These are phyloP conservation scores for Globisporangium mamillatum DNA, from an alignment of 352 stramenopile species.

Conservation along the genomic window DNA sequence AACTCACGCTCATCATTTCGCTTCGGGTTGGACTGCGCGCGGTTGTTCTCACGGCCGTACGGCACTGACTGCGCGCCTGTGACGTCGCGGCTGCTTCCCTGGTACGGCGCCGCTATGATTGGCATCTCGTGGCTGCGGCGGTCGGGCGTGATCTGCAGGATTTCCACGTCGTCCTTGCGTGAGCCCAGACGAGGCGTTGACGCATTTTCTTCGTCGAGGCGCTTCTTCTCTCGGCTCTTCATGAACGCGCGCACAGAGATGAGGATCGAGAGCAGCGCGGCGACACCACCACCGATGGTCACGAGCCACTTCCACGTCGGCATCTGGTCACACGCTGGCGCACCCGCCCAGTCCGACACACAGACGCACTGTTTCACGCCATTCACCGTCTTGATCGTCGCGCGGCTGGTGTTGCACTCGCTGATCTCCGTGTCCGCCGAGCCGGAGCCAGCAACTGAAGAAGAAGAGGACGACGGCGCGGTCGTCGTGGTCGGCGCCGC, in stretches of 20 bases:
- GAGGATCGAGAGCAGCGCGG: conserved; percentile 55
- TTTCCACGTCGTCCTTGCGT: conserved; percentile 23
- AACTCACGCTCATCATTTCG: conserved; percentile 22
- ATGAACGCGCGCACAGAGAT: conserved; percentile 53
- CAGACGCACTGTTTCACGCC: conserved; percentile 48
- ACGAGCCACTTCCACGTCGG: conserved; percentile 65
- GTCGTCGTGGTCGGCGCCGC: conserved; percentile 6
- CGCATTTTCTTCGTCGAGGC: conserved; percentile 8
- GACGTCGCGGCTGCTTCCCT: conserved; percentile 4
- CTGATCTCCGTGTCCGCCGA: conserved; percentile 22
- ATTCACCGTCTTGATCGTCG: conserved; percentile 42
- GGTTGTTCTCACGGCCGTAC: conserved; percentile 18
- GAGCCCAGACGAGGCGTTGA: conserved; percentile 15
- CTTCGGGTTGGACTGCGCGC: conserved; percentile 6
- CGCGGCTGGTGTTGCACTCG: conserved; percentile 54
- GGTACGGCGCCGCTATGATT: conserved; percentile 7
- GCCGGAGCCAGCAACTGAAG: conserved; percentile 12
- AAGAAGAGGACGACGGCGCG: conserved; percentile 5
- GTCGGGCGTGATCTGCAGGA: conserved; percentile 23
- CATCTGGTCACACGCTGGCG: conserved; percentile 50
- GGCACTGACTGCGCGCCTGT: neutral
- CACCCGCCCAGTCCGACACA: conserved; percentile 59
- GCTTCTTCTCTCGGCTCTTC: conserved; percentile 35
- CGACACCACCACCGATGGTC: conserved; percentile 56
- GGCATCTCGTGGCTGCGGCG: conserved; percentile 16